phyloP scores from a whole-genome alignment of 139 green algal species.

The Diplosphaera chodatii region DNA sequence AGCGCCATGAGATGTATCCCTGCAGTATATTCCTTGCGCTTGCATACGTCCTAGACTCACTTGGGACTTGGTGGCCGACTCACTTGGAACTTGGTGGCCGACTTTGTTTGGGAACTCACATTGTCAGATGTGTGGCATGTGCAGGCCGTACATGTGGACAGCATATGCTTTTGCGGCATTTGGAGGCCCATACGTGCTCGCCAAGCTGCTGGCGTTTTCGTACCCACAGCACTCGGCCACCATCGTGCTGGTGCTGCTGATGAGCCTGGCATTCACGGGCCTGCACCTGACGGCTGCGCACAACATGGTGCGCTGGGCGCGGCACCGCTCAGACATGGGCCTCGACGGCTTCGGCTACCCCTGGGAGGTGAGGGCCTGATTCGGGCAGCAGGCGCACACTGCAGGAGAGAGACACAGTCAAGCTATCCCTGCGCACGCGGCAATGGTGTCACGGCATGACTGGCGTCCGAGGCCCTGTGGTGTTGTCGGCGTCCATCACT shows the following conservation, averaged over 20 bases:
- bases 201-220: conserved; percentile 34
- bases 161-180: conserved; percentile 31
- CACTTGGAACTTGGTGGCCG: no score
- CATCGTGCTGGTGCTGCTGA: conserved; percentile 26
- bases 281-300: conserved; percentile 25
- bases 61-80: no score
- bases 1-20: background rate
- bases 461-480: no score
- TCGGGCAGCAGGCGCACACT: no score
- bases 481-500: conserved; percentile 10
- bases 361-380: conserved; percentile 62
- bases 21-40: no score
- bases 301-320: conserved; percentile 42
- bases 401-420: no score
- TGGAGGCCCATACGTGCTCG: conserved; percentile 36
- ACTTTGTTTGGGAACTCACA: background rate
- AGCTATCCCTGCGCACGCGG: no score
- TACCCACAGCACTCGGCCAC: conserved; percentile 14
- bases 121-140: background rate
- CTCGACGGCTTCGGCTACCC: conserved; percentile 46
- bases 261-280: conserved; percentile 34
- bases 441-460: no score
- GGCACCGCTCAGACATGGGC: conserved; percentile 50
- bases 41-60: no score
- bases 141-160: conserved; percentile 49